Evolutionary conservation across 352 stramenopile genomes (phyloP).

Genomic region (Globisporangium takayamanum): DNA sequence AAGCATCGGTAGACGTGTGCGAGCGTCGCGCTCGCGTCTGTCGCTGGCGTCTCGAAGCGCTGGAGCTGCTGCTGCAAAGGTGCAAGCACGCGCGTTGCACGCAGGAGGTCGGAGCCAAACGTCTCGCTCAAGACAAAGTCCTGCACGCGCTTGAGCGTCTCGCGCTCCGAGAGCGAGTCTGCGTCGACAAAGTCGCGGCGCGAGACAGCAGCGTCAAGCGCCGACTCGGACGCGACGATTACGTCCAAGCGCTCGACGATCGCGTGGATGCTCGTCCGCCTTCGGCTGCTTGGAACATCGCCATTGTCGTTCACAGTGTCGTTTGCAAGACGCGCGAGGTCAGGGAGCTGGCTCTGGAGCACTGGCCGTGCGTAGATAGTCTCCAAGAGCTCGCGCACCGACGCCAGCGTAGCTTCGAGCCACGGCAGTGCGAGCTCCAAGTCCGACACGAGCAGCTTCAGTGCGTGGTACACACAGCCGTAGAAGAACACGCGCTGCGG

Average conservation of each 20-base stretch:
- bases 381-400: slow-evolving; percentile 30
- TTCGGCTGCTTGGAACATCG: neutral
- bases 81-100: slow-evolving; percentile 46
- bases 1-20: slow-evolving; percentile 54
- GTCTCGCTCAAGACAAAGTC: slow-evolving; percentile 61
- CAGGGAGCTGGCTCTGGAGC: slow-evolving; percentile 26
- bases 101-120: slow-evolving; percentile 49
- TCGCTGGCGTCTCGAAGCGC: slow-evolving; percentile 28
- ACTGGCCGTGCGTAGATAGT: slow-evolving; percentile 40
- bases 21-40: slow-evolving; percentile 17
- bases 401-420: slow-evolving; percentile 31
- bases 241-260: slow-evolving; percentile 37
- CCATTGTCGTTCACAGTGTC: neutral
- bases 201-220: slow-evolving; percentile 46
- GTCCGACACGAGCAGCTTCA: slow-evolving; percentile 44
- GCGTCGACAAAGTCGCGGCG: slow-evolving; percentile 53
- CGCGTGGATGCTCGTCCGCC: neutral
- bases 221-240: slow-evolving; percentile 42
- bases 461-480: slow-evolving; percentile 45
- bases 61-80: slow-evolving; percentile 51
- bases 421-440: slow-evolving; percentile 44
- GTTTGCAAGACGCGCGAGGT: slow-evolving; percentile 7
- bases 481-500: slow-evolving; percentile 60
- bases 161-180: slow-evolving; percentile 29
- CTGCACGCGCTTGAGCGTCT: slow-evolving; percentile 43